phyloP scores from a whole-genome alignment of 768 basidiomycete species.

The Auriscalpium microsporum region DNA sequence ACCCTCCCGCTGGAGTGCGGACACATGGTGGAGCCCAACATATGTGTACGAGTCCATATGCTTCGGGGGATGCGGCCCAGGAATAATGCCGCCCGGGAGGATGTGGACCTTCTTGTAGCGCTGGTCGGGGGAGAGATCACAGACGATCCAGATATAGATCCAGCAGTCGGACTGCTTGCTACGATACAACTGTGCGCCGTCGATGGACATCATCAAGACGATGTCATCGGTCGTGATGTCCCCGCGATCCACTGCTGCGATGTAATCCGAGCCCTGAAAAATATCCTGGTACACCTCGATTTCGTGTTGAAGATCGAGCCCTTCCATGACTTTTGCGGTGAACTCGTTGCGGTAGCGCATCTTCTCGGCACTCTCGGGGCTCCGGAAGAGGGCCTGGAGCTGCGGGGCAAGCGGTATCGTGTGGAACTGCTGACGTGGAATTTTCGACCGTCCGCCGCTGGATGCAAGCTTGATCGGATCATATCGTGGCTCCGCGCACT shows the following conservation, averaged over 20 bases:
- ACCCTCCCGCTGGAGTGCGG: conserved; percentile 21
- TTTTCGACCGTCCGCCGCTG: background rate
- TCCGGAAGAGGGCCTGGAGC: conserved; percentile 9
- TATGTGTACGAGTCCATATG: conserved; percentile 22
- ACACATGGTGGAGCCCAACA: conserved; percentile 25
- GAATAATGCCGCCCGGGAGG: conserved; percentile 22
- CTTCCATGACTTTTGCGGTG: background rate
- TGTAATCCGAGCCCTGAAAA: conserved; percentile 9
- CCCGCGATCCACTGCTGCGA: background rate
- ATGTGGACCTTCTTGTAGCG: conserved; percentile 25
- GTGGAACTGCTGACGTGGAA: conserved; percentile 5
- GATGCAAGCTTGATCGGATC: conserved; percentile 1
- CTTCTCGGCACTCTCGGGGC: background rate
- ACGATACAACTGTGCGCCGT: conserved; percentile 33
- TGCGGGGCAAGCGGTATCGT: conserved; percentile 17
- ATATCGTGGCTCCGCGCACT: conserved; percentile 7
- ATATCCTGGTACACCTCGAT: conserved; percentile 1
- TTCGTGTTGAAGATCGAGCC: background rate
- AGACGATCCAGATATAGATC: conserved; percentile 29
- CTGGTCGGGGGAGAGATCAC: conserved; percentile 21
- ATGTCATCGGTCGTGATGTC: conserved; percentile 19
- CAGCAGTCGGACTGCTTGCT: conserved; percentile 27
- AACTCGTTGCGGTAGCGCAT: conserved; percentile 5
- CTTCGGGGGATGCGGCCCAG: conserved; percentile 26
- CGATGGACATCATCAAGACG: conserved; percentile 27